These are phyloP conservation scores for Leccinum truebloodii DNA, from an alignment of 768 basidiomycete genomes.

Conservation along the genomic window DNA sequence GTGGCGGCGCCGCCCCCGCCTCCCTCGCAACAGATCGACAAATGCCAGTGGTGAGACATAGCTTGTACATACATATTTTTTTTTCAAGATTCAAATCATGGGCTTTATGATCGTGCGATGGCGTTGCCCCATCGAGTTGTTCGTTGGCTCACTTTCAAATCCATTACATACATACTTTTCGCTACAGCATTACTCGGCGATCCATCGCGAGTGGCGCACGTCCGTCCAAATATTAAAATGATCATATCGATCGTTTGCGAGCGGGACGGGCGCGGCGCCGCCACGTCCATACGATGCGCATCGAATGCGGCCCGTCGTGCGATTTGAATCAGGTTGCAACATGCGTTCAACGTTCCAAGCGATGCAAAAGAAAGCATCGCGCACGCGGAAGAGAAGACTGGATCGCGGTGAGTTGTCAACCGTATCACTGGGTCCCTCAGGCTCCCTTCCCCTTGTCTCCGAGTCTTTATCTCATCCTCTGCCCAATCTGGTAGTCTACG, in stretches of 20 bases:
- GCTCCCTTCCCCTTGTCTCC: background rate
- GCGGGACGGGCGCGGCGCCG: no score
- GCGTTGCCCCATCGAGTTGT: background rate
- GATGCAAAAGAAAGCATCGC: background rate
- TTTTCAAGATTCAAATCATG: background rate
- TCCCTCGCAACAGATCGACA: background rate
- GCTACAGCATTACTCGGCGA: background rate
- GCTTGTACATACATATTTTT: no score
- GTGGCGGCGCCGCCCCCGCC: background rate
- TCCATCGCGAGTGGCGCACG: background rate
- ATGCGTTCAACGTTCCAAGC: no score
- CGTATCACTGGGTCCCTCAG: no score
- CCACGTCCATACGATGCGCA: background rate
- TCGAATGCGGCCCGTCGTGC: background rate
- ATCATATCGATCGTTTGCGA: background rate
- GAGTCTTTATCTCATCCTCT: background rate
- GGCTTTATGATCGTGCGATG: background rate
- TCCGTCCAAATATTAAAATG: background rate
- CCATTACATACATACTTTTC: no score
- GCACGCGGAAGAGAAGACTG: background rate
- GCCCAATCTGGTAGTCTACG: background rate
- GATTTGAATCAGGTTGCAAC: no score
- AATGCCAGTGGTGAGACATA: background rate
- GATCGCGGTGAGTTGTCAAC: background rate
- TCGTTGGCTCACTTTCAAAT: background rate